Base-by-base conservation (phyloP, 306 rosid genomes). In the Prunus mume region DNA sequence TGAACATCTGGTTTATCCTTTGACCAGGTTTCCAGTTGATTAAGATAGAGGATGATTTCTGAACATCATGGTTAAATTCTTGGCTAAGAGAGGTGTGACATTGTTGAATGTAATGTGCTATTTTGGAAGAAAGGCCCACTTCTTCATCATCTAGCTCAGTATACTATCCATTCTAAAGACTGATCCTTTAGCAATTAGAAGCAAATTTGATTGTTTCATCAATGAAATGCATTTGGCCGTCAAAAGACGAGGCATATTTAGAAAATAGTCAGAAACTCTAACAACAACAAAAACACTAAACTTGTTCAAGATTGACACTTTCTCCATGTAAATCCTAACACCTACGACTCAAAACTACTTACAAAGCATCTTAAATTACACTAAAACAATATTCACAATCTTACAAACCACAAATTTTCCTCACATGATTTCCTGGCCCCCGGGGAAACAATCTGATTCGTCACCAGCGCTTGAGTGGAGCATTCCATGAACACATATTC, bases 351-450 rank as follows among this genome's bases (percentile, higher is more conserved):
- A 38, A 38, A 38, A 38, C 43, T 38, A 38, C 9, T 38, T 7
- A 38, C 43, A 38, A 38, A 38, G 43, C 9, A 52, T 41, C 63
- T 7, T 0, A 63, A 60, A 38, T 34, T 75, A 52, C 56, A 61
- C 14, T 43, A 14, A 66, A 71, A 28, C 30, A 19, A 43, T 32
- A 65, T 19, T 12, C n/a, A 14, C 8, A 76, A 66, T 43, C 49
- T 32, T 28, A 27, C 1, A 68, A 54, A 14, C 18, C 62, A 25
- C 38, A 34, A 65, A n/a, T 45, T 18, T 32, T 22, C 27, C 98
- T 73, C 87, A 96, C 98, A 96, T 83, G 99, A 92, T 85, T 91
- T 96, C 30, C 77, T 84, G 45, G 85, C 76, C 34, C 98, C 96
- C 38, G 89, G 79, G 43, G 93, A 83, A 82, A 96, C 78, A 54